Evolutionary conservation across 2,329 filamentous ascomycete species (phyloP).

Genomic region (Graphilbum fragrans): DNA sequence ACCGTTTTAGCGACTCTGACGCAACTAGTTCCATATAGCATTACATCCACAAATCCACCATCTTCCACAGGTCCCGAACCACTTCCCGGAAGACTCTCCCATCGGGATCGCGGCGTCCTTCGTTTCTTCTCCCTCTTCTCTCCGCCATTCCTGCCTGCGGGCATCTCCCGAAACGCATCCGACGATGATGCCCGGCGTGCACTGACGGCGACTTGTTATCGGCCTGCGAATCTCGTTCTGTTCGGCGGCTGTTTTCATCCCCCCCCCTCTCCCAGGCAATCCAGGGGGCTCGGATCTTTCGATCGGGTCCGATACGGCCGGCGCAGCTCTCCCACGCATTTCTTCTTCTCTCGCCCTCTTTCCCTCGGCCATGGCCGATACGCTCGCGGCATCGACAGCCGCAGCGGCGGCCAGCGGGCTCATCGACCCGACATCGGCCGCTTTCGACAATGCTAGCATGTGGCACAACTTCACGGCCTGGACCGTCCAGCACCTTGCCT

Average conservation of each 20-base stretch:
- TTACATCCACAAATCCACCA: no score
- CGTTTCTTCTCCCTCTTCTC: not conserved
- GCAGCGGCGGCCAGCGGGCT: slow-evolving; percentile 7
- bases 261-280: no score
- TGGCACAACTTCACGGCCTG: slow-evolving; percentile 45
- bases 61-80: no score
- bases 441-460: slow-evolving; percentile 27
- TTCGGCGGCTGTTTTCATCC: no score
- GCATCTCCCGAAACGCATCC: not conserved
- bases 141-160: not conserved
- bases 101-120: no score
- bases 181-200: not conserved
- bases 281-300: no score
- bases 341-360: not conserved
- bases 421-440: slow-evolving; percentile 12
- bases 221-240: not conserved
- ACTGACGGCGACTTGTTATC: not conserved
- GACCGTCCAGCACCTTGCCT: slow-evolving; percentile 30
- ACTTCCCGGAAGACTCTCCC: no score
- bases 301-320: no score
- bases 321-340: not conserved
- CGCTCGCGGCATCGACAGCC: slow-evolving; percentile 8
- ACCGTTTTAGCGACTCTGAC: no score
- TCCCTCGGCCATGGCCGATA: slow-evolving; percentile 8
- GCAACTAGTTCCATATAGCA: no score